Conservation (phyloP, 2,329 filamentous ascomycete genomes). For the Xenoacremonium recifei region DNA sequence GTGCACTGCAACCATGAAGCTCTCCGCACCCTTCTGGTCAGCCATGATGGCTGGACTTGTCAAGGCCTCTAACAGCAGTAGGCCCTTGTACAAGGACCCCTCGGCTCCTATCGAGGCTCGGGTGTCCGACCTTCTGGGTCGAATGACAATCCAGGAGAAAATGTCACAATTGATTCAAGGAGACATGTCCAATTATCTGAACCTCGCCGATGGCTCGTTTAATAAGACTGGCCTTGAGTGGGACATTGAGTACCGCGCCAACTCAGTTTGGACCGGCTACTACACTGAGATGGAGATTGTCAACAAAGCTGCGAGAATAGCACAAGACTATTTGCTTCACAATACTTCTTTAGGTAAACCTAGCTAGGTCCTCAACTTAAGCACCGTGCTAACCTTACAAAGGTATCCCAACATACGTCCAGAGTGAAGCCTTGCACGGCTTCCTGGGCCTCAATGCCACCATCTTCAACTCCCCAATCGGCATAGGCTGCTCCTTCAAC, state of each 20-base stretch:
- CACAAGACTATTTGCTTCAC: constrained; percentile 66
- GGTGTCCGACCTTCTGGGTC: constrained; percentile 64
- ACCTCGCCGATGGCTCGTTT: constrained; percentile 63
- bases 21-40: constrained; percentile 20
- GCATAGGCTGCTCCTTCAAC: constrained; percentile 70
- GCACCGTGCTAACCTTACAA: too few species aligned
- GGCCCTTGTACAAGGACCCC: constrained; percentile 61
- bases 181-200: constrained; percentile 72
- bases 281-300: constrained; percentile 64
- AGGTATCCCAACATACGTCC: constrained; percentile 71
- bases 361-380: too few species aligned
- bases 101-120: constrained; percentile 61
- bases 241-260: constrained; percentile 65
- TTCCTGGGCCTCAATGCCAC: constrained; percentile 71
- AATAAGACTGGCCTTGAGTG: constrained; percentile 65
- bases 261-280: constrained; percentile 71
- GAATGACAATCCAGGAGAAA: constrained; percentile 76
- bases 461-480: constrained; percentile 77
- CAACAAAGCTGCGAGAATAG: constrained; percentile 59
- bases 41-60: constrained; percentile 21
- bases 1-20: constrained; percentile 30
- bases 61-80: constrained; percentile 22
- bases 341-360: constrained; percentile 31
- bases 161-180: constrained; percentile 67
- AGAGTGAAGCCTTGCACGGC: constrained; percentile 74